Percentiles rank a stretch among this genome's conserved stretches.
Evolutionary conservation across 2,329 filamentous ascomycete genomes (phyloP).

Genomic region (Nemania serpens): DNA sequence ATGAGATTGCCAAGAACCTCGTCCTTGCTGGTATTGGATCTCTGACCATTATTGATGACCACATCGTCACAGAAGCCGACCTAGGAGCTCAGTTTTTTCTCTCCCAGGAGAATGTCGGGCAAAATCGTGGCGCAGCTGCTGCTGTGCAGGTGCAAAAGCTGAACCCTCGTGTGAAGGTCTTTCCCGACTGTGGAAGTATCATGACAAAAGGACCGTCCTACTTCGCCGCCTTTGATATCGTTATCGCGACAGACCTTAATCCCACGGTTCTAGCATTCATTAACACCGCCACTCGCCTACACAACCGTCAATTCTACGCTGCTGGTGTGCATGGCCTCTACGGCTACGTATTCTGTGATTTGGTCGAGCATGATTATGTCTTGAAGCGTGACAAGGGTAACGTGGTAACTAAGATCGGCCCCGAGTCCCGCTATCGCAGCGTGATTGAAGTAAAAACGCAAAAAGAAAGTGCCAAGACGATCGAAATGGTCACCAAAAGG

Average conservation of each 20-base stretch:
- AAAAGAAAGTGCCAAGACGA: conserved; percentile 69
- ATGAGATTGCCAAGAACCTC: conserved; percentile 96
- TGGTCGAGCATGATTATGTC: conserved; percentile 88
- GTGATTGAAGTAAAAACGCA: conserved; percentile 74
- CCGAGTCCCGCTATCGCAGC: conserved; percentile 78
- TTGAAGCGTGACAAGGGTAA: conserved; percentile 86
- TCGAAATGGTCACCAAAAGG: conserved; percentile 88
- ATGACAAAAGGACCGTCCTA: conserved; percentile 71
- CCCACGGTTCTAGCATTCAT: conserved; percentile 75
- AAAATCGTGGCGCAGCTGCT: conserved; percentile 83
- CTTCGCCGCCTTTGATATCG: conserved; percentile 79
- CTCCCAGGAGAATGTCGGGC: conserved; percentile 69
- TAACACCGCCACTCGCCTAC: conserved; percentile 83
- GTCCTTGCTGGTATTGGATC: conserved; percentile 91
- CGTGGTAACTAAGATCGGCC: conserved; percentile 59
- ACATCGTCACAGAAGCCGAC: conserved; percentile 75
- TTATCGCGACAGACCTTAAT: conserved; percentile 87
- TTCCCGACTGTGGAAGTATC: conserved; percentile 70
- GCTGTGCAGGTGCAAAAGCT: conserved; percentile 78
- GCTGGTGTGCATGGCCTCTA: conserved; percentile 87
- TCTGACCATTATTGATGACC: conserved; percentile 84
- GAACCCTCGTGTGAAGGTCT: conserved; percentile 84
- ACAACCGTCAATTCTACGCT: conserved; percentile 83
- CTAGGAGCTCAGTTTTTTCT: conserved; percentile 85
- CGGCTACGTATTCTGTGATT: conserved; percentile 92